These are phyloP conservation scores for Rugonectria rugulosa DNA, from an alignment of 2,329 filamentous ascomycete genomes.

Conservation along the genomic window DNA sequence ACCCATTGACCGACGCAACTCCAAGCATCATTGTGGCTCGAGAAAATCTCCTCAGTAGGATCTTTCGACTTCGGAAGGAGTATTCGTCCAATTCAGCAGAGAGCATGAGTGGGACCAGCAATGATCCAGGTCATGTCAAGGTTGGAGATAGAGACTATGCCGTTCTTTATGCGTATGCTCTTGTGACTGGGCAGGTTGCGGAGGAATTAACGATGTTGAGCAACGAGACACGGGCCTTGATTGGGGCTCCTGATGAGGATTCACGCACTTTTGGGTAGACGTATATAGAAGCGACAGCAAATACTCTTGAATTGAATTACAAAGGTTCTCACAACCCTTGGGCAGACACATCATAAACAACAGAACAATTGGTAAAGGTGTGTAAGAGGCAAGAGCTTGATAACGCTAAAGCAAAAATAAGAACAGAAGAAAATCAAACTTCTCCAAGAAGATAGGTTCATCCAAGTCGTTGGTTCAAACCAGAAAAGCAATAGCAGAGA, in stretches of 20 bases:
- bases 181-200: slow-evolving; percentile 72
- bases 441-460: too few relatives aligned
- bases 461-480: too few relatives aligned
- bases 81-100: slow-evolving; percentile 48
- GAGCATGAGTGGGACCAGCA: slow-evolving; percentile 24
- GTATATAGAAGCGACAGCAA: too few relatives aligned
- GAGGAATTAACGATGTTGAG: slow-evolving; percentile 68
- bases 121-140: slow-evolving; percentile 27
- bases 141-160: slow-evolving; percentile 85
- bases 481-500: too few relatives aligned
- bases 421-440: too few relatives aligned
- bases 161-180: slow-evolving; percentile 86
- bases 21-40: slow-evolving; percentile 83
- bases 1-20: slow-evolving; percentile 86
- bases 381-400: too few relatives aligned
- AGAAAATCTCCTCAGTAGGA: slow-evolving; percentile 83
- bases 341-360: too few relatives aligned
- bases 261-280: slow-evolving; percentile 29
- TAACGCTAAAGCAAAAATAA: too few relatives aligned
- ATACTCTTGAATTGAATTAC: too few relatives aligned
- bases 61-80: slow-evolving; percentile 84
- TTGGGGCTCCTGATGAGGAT: slow-evolving; percentile 33
- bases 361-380: too few relatives aligned
- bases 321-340: too few relatives aligned
- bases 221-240: slow-evolving; percentile 49